phyloP scores from a whole-genome alignment of 768 basidiomycete species.

The Porphyrellus cyaneotinctus region DNA sequence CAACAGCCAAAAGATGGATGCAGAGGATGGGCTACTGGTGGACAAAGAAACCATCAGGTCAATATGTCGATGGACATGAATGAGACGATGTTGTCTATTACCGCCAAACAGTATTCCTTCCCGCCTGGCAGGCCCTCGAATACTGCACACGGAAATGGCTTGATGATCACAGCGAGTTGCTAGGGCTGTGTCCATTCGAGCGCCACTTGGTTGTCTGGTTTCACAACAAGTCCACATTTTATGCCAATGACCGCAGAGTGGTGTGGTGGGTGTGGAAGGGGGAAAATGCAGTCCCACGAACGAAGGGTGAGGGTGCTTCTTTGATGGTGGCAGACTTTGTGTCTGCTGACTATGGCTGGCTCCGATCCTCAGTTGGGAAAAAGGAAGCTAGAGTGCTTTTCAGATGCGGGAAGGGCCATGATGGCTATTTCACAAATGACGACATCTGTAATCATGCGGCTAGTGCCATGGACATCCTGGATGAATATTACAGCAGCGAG shows the following conservation, averaged over 20 bases:
- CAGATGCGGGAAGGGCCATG: neutral
- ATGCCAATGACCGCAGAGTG: neutral
- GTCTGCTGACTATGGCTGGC: neutral
- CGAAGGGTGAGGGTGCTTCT: neutral
- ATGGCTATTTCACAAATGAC: neutral
- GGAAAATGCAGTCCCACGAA: neutral
- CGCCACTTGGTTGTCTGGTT: neutral
- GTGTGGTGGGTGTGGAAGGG: fast-evolving
- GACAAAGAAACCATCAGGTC: neutral
- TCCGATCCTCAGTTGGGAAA: neutral
- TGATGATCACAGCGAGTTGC: too few species aligned
- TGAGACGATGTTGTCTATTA: neutral
- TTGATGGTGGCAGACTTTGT: neutral
- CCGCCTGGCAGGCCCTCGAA: neutral
- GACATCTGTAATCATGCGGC: neutral
- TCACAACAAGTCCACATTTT: neutral
- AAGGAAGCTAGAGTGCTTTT: neutral
- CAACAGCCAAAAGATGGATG: neutral
- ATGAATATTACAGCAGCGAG: neutral
- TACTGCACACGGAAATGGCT: too few species aligned
- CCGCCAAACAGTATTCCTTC: neutral
- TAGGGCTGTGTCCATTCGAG: too few species aligned
- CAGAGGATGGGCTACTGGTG: neutral
- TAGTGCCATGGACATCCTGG: neutral
- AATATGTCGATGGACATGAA: neutral